Base-by-base conservation (phyloP, 495 filamentous ascomycete genomes). In the Thermothielavioides terrestris region DNA sequence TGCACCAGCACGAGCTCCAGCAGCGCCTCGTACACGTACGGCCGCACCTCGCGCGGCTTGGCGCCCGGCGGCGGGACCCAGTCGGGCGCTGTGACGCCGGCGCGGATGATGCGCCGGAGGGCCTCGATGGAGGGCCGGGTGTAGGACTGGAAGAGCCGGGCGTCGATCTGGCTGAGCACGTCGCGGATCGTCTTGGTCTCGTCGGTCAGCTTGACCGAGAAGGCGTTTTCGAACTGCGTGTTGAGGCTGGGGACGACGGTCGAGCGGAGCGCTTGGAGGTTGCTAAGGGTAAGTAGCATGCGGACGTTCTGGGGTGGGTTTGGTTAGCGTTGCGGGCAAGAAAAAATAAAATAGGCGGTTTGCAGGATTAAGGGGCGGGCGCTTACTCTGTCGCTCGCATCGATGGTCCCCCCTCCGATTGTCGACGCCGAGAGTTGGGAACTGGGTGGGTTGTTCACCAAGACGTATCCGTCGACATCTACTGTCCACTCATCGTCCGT, bases 201-300 rank as follows among this genome's bases (percentile, higher is more conserved):
- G 52, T 95, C 89, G 4, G 89, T 90, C 43, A 97, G 77, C 51
- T 88, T 90, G 52, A 94, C 83, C 1, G 85, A 87, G 68, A 98
- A 97, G 45, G 81, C 75, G 20, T 82, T 84, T 65, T 97, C 92
- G 61, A 96, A 97, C 53, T 88, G 83, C 34, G 81, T 73, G 57
- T 92, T 84, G 35, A 98, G 76, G 44, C 84, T 81, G 1, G 89
- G 89, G 2, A 96, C 83, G 23, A 86, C 73, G 42, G 89, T 82
- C 20, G 80, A 68, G 46, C 86, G 81, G 10, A 98, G 78, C 27
- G 79, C 73, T 60, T 88, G 81, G 41, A 98, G 79, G 65, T 97
- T 97, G 48, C 82, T 86, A 17, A 98, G 79, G 10, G 94, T 98
- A 10, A 97, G 73, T 31, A 98, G 84, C 72, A 94, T 88, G 51